phyloP scores from a whole-genome alignment of 495 filamentous ascomycete species.

The Friedmanniomyces simplex region DNA sequence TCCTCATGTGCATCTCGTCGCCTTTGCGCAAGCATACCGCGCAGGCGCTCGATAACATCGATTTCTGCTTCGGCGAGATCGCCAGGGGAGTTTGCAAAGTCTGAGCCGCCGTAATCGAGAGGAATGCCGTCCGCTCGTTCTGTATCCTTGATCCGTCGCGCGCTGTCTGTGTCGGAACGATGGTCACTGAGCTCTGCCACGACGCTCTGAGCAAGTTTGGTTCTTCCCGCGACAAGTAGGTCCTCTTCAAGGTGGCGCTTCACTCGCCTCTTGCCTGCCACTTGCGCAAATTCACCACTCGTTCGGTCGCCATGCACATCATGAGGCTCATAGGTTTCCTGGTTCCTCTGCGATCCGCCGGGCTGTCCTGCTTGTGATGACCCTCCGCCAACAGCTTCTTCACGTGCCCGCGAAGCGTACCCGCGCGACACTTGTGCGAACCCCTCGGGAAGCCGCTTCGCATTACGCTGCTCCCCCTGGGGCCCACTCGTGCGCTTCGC shows the following conservation, averaged over 20 bases:
- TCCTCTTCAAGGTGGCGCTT: too few species aligned
- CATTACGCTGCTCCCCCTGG: conserved; percentile 25
- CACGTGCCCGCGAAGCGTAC: conserved; percentile 14
- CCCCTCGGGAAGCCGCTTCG: conserved; percentile 12
- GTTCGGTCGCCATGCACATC: neutral
- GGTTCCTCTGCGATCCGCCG: neutral
- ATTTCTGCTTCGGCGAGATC: conserved; percentile 1
- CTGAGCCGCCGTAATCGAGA: too few species aligned
- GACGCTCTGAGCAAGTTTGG: too few species aligned
- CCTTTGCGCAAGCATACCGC: neutral
- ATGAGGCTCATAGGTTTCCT: too few species aligned
- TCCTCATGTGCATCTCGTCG: neutral
- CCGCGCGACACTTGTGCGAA: conserved; percentile 7
- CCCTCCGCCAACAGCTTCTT: neutral
- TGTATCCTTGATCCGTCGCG: too few species aligned
- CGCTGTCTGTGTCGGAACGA: too few species aligned
- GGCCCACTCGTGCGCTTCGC: conserved; percentile 31
- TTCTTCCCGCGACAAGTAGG: too few species aligned
- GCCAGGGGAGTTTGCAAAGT: conserved; percentile 2
- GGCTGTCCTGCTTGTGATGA: neutral
- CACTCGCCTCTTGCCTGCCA: neutral
- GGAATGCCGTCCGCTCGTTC: too few species aligned
- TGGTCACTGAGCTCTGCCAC: too few species aligned
- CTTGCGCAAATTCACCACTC: neutral
- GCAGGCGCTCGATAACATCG: neutral